These are phyloP conservation scores for Barbatosphaeria neglecta DNA, from an alignment of 495 filamentous ascomycete genomes.

Conservation along the genomic window DNA sequence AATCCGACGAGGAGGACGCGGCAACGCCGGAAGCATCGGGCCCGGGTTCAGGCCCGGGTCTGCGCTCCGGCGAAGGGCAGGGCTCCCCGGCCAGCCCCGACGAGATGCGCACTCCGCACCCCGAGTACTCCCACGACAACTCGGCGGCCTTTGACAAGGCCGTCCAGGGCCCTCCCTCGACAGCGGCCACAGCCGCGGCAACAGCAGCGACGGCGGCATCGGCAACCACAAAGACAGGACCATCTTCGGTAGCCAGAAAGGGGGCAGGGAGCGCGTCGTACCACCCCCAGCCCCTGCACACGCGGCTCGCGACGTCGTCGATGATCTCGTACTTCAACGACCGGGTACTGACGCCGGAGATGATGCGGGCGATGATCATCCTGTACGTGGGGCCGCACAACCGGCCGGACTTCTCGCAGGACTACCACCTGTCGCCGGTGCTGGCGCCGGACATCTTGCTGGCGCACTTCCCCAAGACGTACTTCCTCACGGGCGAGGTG, in stretches of 20 bases:
- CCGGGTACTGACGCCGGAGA: slow-evolving; percentile 86
- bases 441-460: slow-evolving; percentile 77
- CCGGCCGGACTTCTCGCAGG: slow-evolving; percentile 82
- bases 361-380: slow-evolving; percentile 99
- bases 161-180: slow-evolving; percentile 15
- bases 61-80: slow-evolving; percentile 8
- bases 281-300: slow-evolving; percentile 60
- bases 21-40: slow-evolving; percentile 9
- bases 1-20: slow-evolving; percentile 50
- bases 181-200: background rate
- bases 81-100: slow-evolving; percentile 4
- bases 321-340: slow-evolving; percentile 98
- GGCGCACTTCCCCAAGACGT: slow-evolving; percentile 76
- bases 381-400: slow-evolving; percentile 90
- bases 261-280: slow-evolving; percentile 21
- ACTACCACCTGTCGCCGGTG: slow-evolving; percentile 81
- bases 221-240: no score
- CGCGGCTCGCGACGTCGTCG: slow-evolving; percentile 80
- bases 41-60: background rate
- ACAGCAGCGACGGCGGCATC: no score
- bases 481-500: slow-evolving; percentile 86
- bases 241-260: no score
- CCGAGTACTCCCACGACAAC: slow-evolving; percentile 32
- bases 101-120: slow-evolving; percentile 17
- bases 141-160: slow-evolving; percentile 23